phyloP scores from a whole-genome alignment of 2,329 filamentous ascomycete species.

The Pestalotiopsis sp. region DNA sequence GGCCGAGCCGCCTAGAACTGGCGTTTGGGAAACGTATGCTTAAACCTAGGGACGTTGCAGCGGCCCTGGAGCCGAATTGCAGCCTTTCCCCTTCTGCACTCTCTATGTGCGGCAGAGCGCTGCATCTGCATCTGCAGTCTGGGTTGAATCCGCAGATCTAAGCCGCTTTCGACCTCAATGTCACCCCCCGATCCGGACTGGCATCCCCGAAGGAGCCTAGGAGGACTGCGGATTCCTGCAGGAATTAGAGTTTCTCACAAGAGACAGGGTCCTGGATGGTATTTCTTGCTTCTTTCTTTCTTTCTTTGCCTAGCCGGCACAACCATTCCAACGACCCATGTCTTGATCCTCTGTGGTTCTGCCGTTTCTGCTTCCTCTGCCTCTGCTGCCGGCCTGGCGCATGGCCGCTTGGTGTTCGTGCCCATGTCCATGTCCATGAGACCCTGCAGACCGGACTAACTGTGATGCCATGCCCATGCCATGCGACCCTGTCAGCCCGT shows the following conservation, averaged over 20 bases:
- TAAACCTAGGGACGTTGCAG: background rate
- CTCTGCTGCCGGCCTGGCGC: background rate
- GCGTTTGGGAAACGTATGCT: background rate
- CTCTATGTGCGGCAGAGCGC: background rate
- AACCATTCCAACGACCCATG: background rate
- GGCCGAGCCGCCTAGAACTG: background rate
- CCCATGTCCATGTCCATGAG: background rate
- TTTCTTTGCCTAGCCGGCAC: background rate
- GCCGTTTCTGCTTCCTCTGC: background rate
- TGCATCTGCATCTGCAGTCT: background rate
- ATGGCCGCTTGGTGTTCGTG: no score
- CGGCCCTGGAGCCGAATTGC: background rate
- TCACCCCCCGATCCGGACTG: conserved; percentile 8
- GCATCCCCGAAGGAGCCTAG: conserved; percentile 21
- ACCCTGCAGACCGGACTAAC: background rate
- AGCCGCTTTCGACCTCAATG: conserved; percentile 3
- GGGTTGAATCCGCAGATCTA: background rate
- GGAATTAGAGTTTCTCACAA: conserved; percentile 5
- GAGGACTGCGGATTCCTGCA: background rate
- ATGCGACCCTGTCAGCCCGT: no score
- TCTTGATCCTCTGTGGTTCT: background rate
- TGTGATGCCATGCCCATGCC: no score
- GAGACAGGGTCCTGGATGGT: background rate
- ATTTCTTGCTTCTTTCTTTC: background rate
- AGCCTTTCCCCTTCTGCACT: background rate